phyloP scores from a whole-genome alignment of 2,329 filamentous ascomycete species.

The Talaromyces sp. region DNA sequence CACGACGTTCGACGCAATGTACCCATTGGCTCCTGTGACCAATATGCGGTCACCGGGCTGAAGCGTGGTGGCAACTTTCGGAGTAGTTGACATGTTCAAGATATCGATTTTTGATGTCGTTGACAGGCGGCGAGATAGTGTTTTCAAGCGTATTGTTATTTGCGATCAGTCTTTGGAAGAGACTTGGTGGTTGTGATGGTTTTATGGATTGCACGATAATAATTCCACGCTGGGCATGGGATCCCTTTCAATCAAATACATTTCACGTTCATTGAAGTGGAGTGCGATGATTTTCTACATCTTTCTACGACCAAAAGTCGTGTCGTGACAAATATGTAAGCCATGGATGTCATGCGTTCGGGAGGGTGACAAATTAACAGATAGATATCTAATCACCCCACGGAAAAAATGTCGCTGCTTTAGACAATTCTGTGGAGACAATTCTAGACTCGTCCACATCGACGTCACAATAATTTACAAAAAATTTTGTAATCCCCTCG shows the following conservation, averaged over 20 bases:
- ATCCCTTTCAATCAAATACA: not conserved
- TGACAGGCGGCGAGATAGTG: not conserved
- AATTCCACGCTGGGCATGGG: not conserved
- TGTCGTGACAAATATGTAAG: not conserved
- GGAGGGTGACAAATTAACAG: not conserved
- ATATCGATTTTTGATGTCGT: not conserved
- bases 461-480: not conserved
- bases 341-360: not conserved
- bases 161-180: not conserved
- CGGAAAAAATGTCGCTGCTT: not conserved
- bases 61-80: conserved; percentile 20
- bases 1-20: conserved; percentile 43
- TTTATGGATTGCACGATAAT: not conserved
- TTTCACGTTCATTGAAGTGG: no score
- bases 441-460: not conserved
- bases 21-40: conserved; percentile 49
- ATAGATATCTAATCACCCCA: not conserved
- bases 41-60: conserved; percentile 36
- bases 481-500: not conserved
- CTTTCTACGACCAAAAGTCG: not conserved
- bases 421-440: not conserved
- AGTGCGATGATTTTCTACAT: not conserved
- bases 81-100: not conserved
- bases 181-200: not conserved
- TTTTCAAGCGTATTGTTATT: not conserved